A percentile compares a stretch with the other conserved stretches of the same genome.
phyloP scores from a whole-genome alignment of 352 stramenopile genomes.

The Poterioochromonas sp. region DNA sequence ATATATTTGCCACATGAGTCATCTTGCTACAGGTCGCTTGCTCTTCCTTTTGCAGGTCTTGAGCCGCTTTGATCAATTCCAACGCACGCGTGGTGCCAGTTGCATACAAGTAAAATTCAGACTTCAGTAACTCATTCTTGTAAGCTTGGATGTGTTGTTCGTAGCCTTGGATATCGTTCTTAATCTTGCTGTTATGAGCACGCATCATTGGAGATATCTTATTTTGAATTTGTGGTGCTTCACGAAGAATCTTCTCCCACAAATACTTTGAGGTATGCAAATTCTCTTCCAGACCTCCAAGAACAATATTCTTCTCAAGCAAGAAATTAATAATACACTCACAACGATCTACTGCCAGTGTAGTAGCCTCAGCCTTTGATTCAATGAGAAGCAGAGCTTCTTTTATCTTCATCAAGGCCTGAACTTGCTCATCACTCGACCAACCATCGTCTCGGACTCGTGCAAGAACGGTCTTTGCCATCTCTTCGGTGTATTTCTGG shows the following conservation, averaged over 20 bases:
- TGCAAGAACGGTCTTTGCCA: conserved; percentile 9
- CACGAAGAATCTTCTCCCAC: conserved; percentile 38
- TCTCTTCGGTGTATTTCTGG: conserved; percentile 33
- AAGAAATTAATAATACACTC: conserved; percentile 36
- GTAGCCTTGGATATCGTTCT: conserved; percentile 71
- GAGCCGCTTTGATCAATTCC: conserved; percentile 34
- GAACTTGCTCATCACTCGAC: conserved; percentile 29
- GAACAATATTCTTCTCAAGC: conserved; percentile 40
- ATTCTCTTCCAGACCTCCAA: conserved; percentile 36
- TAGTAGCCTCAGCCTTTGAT: conserved; percentile 41
- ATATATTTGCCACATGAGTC: conserved; percentile 43
- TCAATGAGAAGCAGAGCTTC: conserved; percentile 47
- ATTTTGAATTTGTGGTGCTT: conserved; percentile 38
- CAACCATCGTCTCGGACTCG: conserved; percentile 22
- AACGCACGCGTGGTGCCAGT: conserved; percentile 34
- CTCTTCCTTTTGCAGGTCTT: conserved; percentile 36
- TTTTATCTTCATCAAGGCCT: conserved; percentile 48
- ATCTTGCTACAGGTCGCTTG: conserved; percentile 38
- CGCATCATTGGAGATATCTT: conserved; percentile 44
- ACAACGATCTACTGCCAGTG: conserved; percentile 44
- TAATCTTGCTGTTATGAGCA: conserved; percentile 52
- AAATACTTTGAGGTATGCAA: conserved; percentile 32
- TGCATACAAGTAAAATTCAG: conserved; percentile 37
- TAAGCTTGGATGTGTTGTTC: conserved; percentile 57
- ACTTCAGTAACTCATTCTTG: conserved; percentile 35